Conservation (phyloP, 805 yeast genomes). For the Suhomyces prunicola region DNA sequence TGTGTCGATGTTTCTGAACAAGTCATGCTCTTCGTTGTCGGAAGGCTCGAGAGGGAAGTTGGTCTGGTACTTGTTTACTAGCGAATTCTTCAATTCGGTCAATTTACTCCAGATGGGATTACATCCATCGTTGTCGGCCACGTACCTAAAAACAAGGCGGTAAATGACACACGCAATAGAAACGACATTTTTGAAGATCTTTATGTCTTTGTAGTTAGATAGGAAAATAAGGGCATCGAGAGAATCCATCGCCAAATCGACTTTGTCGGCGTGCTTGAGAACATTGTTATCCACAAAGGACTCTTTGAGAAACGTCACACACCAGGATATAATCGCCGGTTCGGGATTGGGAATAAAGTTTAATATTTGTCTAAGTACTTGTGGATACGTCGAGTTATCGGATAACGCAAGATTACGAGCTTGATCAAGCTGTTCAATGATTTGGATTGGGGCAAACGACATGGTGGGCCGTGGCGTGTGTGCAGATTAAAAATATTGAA, state of each 20-base stretch:
- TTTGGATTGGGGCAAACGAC: slow-evolving; percentile 8
- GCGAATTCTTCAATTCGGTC: slow-evolving; percentile 50
- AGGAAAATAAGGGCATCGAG: slow-evolving; percentile 30
- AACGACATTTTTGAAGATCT: slow-evolving; percentile 28
- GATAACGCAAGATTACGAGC: slow-evolving; percentile 36
- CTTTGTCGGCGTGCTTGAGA: slow-evolving; percentile 25
- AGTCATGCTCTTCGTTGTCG: slow-evolving; percentile 48
- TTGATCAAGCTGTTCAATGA: slow-evolving; percentile 33
- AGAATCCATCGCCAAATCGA: slow-evolving; percentile 41
- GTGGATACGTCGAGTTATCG: slow-evolving; percentile 32
- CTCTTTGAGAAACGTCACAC: slow-evolving; percentile 36
- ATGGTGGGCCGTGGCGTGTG: neutral
- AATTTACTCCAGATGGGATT: slow-evolving; percentile 54
- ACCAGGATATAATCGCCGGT: slow-evolving; percentile 37
- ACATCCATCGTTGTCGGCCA: slow-evolving; percentile 47
- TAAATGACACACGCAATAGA: slow-evolving; percentile 41
- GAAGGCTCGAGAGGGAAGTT: slow-evolving; percentile 50
- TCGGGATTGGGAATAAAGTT: slow-evolving; percentile 36
- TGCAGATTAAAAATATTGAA: neutral
- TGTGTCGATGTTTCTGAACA: slow-evolving; percentile 51
- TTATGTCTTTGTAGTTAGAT: slow-evolving; percentile 26
- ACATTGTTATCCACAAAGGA: slow-evolving; percentile 25
- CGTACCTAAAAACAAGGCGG: slow-evolving; percentile 42
- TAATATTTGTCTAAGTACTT: slow-evolving; percentile 43
- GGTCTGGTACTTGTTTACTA: slow-evolving; percentile 61